Evolutionary conservation across 768 basidiomycete genomes (phyloP).

Genomic region (Amanita thiersii): DNA sequence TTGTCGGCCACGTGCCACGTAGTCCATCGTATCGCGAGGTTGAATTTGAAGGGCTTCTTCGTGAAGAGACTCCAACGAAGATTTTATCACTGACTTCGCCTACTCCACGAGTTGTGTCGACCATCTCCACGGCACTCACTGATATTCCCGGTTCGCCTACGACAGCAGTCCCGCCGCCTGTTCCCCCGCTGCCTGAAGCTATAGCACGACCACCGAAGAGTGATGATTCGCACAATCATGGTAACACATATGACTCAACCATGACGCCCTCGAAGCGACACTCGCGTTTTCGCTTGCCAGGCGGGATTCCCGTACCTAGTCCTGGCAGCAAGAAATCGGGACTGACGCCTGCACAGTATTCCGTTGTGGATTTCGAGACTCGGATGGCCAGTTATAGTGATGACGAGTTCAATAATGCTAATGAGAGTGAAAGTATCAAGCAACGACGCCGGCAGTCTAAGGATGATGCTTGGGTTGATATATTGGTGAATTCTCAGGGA

Average conservation of each 20-base stretch:
- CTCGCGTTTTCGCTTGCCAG: slow-evolving; percentile 53
- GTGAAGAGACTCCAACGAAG: slow-evolving; percentile 40
- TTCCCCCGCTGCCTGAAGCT: slow-evolving; percentile 13
- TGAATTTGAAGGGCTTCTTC: slow-evolving; percentile 73
- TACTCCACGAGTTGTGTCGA: slow-evolving; percentile 9
- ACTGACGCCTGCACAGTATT: slow-evolving; percentile 66
- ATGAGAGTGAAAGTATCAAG: slow-evolving; percentile 33
- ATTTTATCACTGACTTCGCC: slow-evolving; percentile 27
- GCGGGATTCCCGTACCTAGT: slow-evolving; percentile 43
- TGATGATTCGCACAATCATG: slow-evolving; percentile 26
- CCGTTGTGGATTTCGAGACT: slow-evolving; percentile 78
- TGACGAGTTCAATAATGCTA: slow-evolving; percentile 28
- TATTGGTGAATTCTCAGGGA: slow-evolving; percentile 55
- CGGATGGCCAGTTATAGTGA: slow-evolving; percentile 61
- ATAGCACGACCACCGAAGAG: not conserved
- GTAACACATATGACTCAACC: slow-evolving; percentile 22
- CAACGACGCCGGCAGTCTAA: slow-evolving; percentile 39
- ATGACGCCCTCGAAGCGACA: slow-evolving; percentile 29
- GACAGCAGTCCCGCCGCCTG: slow-evolving; percentile 10
- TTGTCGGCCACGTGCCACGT: slow-evolving; percentile 49
- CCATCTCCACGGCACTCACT: slow-evolving; percentile 15
- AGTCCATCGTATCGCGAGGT: slow-evolving; percentile 51
- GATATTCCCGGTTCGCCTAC: slow-evolving; percentile 11
- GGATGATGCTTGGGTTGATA: slow-evolving; percentile 87
- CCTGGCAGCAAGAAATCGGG: slow-evolving; percentile 43